Evolutionary conservation across 257 asterid genomes (phyloP).

Genomic region (Solanum chaucha): DNA sequence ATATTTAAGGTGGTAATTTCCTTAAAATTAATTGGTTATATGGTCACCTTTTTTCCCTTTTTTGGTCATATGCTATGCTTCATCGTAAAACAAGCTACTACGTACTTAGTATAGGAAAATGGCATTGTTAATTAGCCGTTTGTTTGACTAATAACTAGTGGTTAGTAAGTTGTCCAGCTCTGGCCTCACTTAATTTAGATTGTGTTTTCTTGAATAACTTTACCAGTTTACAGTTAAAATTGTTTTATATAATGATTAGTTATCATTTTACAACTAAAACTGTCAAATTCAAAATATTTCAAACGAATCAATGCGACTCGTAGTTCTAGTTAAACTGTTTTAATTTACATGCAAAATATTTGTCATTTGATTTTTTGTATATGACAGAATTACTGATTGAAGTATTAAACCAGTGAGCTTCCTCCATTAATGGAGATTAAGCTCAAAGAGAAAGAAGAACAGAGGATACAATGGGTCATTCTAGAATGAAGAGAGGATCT

Average conservation of each 20-base stretch:
- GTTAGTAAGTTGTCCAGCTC: background rate
- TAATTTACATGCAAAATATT: background rate
- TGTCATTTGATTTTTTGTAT: background rate
- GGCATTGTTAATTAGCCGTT: background rate
- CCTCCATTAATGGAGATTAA: no score
- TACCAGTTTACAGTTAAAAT: background rate
- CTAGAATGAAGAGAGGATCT: no score
- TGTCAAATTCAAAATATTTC: background rate
- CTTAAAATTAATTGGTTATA: background rate
- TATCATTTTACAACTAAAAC: background rate
- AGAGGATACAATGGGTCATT: no score
- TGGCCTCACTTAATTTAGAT: background rate
- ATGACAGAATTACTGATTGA: no score
- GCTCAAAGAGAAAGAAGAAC: no score
- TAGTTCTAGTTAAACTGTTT: background rate
- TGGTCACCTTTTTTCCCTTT: background rate
- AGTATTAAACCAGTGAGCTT: no score
- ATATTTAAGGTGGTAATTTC: background rate
- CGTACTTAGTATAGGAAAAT: background rate
- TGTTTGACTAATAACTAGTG: background rate
- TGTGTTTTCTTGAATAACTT: background rate
- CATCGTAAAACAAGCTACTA: background rate
- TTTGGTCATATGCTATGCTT: constrained; percentile 2
- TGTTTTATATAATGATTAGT: background rate
- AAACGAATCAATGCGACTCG: background rate